Conservation (phyloP, 106 monocot species). For the Acorus calamus region DNA sequence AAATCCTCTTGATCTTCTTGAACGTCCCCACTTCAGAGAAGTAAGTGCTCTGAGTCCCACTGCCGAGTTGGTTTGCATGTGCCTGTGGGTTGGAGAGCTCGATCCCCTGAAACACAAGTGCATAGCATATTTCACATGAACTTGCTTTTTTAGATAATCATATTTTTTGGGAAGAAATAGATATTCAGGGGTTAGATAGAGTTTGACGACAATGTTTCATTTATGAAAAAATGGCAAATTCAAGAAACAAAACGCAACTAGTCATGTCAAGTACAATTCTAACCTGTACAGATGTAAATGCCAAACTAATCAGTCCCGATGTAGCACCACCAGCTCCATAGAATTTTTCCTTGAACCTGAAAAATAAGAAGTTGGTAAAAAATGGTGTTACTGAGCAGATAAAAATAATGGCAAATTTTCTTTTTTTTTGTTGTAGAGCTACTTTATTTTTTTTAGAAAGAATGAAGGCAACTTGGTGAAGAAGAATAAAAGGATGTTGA, state of each 20-base stretch:
- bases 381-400: too few species aligned
- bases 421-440: too few species aligned
- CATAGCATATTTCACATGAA: not conserved
- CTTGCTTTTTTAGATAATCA: not conserved
- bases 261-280: slow-evolving; percentile 9
- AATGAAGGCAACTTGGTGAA: too few species aligned
- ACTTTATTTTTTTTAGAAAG: too few species aligned
- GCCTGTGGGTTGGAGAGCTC: slow-evolving; percentile 25
- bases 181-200: too few species aligned
- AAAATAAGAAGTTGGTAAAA: slow-evolving; percentile 11
- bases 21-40: slow-evolving; percentile 23
- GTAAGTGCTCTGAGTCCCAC: slow-evolving; percentile 28
- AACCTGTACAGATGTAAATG: slow-evolving; percentile 96
- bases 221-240: not conserved
- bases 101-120: slow-evolving; percentile 13
- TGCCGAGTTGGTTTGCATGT: slow-evolving; percentile 16
- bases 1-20: slow-evolving; percentile 21
- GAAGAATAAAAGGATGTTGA: too few species aligned
- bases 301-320: slow-evolving; percentile 88
- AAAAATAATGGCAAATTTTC: not conserved
- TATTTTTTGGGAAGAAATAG: too few species aligned
- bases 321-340: slow-evolving; percentile 85
- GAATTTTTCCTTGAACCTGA: slow-evolving; percentile 82
- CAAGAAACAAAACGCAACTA: not conserved
- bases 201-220: too few species aligned